Base-by-base conservation (phyloP, 768 basidiomycete species). In the Pleurotus eryngii region DNA sequence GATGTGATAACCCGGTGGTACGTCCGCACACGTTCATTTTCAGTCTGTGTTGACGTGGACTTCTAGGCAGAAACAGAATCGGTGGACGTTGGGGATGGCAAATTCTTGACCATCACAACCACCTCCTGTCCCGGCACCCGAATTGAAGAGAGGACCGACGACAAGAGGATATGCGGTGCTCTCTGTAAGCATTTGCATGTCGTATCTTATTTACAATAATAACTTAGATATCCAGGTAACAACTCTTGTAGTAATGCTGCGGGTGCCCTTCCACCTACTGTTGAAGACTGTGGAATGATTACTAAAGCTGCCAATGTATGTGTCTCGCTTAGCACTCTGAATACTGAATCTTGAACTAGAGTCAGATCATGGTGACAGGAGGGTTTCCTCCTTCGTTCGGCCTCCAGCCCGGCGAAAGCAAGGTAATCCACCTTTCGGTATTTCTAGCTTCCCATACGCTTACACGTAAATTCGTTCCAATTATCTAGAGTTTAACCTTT, bases 141-240 rank as follows among this genome's bases (percentile, higher is more conserved):
- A 22, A 42, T 53, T 20, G 51, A 15, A 24, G 51, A 39, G 38
- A 15, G 51, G 14, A 53, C 51, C 51, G 51, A 53, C 38, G 51
- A 53, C 51, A 53, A 53, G 38, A 53, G 51, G 51, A 53, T 53
- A 3, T 53, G 51, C 14, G 51, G 51, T 40, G 51, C 37, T 9
- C 38, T 53, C n/a, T 53, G 51, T 53, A 26, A 18, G 51, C 7
- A 5, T 20, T 15, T n/a, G n/a, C 15, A 20, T 35, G 30, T 35
- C 26, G 15, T n/a, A 24, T 27, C 49, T 15, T 35, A 1, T 20
- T 11, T 35, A 50, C n/a, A 35, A 35, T 49, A 17, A 17, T 26
- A 17, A 17, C 40, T 53, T 12, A 20, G 7, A 1, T 15, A 3
- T 18, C 12, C 18, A 53, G 51, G 51, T 24, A 53, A 20, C 51